Percentiles rank a stretch among this genome's conserved stretches.
Evolutionary conservation across 306 rosid genomes (phyloP).

Genomic region (Cucurbita argyrosperma): DNA sequence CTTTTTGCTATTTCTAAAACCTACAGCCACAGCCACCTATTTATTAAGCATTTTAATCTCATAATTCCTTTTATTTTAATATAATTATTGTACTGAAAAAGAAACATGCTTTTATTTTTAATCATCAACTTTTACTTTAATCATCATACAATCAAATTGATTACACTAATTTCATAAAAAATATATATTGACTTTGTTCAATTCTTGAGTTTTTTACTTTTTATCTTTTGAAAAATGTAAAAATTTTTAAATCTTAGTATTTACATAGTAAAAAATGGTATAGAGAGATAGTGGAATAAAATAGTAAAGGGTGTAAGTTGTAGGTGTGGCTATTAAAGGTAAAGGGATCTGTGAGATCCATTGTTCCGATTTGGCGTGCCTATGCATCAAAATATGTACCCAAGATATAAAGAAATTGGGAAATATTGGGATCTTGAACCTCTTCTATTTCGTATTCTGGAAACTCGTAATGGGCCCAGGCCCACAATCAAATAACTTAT

Average conservation of each 20-base stretch:
- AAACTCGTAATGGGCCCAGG: not conserved
- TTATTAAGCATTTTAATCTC: too few species aligned
- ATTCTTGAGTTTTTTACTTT: not conserved
- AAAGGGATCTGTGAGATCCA: not conserved
- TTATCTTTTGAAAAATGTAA: not conserved
- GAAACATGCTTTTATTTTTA: too few species aligned
- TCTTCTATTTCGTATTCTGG: not conserved
- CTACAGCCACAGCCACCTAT: too few species aligned
- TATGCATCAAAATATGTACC: not conserved
- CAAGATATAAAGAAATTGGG: not conserved
- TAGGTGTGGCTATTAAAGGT: not conserved
- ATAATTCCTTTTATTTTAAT: too few species aligned
- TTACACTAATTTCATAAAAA: too few species aligned
- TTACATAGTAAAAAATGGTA: not conserved
- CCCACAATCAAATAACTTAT: not conserved
- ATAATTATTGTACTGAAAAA: too few species aligned
- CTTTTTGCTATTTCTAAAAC: not conserved
- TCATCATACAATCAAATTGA: too few species aligned
- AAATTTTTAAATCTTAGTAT: not conserved
- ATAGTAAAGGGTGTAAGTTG: not conserved
- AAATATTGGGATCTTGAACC: not conserved
- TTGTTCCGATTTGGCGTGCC: not conserved
- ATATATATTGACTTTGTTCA: not conserved
- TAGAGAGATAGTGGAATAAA: not conserved
- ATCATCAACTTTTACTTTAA: too few species aligned